Percentiles rank a stretch among this genome's conserved stretches.
phyloP scores from a whole-genome alignment of 2,329 filamentous ascomycete species.

The Endoconidiophora polonica region DNA sequence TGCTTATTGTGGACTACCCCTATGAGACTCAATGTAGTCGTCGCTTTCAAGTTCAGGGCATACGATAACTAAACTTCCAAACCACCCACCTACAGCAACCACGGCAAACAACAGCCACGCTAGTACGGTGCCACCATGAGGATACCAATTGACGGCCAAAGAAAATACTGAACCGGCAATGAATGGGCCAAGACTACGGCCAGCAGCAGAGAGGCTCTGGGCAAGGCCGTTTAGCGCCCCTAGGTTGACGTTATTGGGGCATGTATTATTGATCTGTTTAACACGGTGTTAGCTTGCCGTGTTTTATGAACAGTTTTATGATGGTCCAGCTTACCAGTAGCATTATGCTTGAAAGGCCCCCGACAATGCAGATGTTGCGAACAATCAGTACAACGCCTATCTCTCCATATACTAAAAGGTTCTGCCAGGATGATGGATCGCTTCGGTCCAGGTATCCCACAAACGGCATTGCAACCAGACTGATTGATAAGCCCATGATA shows the following conservation, averaged over 20 bases:
- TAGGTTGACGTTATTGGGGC: slow-evolving; percentile 36
- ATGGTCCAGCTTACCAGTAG: slow-evolving; percentile 47
- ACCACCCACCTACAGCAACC: slow-evolving; percentile 63
- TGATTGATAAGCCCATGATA: slow-evolving; percentile 61
- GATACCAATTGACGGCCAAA: slow-evolving; percentile 49
- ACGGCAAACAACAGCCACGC: slow-evolving; percentile 81
- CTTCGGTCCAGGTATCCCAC: slow-evolving; percentile 52
- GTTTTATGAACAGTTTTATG: neutral
- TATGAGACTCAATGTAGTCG: slow-evolving; percentile 22
- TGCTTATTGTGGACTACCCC: neutral
- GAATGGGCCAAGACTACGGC: slow-evolving; percentile 76
- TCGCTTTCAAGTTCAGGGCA: slow-evolving; percentile 44
- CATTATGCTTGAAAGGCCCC: slow-evolving; percentile 76
- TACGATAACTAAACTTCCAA: slow-evolving; percentile 62
- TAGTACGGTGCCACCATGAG: slow-evolving; percentile 61
- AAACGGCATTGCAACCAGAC: slow-evolving; percentile 79
- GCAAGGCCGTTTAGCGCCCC: slow-evolving; percentile 87
- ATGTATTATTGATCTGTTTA: slow-evolving; percentile 10
- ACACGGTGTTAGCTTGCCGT: neutral
- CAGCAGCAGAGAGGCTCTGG: slow-evolving; percentile 81
- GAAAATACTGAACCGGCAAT: slow-evolving; percentile 77
- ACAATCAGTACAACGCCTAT: slow-evolving; percentile 66
- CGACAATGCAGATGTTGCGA: slow-evolving; percentile 81
- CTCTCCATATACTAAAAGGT: slow-evolving; percentile 60
- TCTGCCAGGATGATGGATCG: slow-evolving; percentile 16